A percentile compares a stretch with the other conserved stretches of the same genome.
These are phyloP conservation scores for Anthracocystis panici-leucophaei DNA, from an alignment of 1,284 basidiomycete genomes.

Conservation along the genomic window DNA sequence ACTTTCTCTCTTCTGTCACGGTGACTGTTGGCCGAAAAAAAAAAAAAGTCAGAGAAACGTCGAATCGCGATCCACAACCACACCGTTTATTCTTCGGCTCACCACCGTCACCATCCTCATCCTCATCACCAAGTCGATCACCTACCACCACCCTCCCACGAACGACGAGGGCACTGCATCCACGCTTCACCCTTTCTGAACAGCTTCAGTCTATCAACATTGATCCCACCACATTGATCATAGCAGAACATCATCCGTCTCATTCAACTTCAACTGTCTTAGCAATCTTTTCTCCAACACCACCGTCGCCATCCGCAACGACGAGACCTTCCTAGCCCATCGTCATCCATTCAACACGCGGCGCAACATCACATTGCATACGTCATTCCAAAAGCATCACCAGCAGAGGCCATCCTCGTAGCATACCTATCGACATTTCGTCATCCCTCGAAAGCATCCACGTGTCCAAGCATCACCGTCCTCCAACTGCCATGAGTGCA, in stretches of 20 bases:
- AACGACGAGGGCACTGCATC: neutral
- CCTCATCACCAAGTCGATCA: no score
- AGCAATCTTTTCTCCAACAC: neutral
- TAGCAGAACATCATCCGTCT: neutral
- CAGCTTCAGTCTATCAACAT: neutral
- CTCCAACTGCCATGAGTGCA: constrained; percentile 19
- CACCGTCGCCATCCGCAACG: neutral
- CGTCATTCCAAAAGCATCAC: constrained; percentile 10
- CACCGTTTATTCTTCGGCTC: neutral
- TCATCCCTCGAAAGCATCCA: neutral
- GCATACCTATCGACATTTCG: neutral
- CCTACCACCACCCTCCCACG: constrained; percentile 1
- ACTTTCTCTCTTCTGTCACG: neutral
- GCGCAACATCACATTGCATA: neutral
- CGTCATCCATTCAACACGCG: neutral
- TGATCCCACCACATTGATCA: neutral
- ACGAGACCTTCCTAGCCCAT: neutral
- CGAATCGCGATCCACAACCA: constrained; percentile 4
- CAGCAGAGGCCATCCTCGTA: neutral
- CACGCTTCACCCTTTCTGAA: neutral
- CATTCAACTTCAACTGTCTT: neutral
- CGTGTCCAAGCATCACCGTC: no score
- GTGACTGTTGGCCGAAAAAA: no score
- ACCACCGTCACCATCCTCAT: neutral
- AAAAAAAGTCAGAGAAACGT: neutral